A percentile compares a stretch with the other conserved stretches of the same genome.
Conservation (phyloP, 352 stramenopile species). For the Globisporangium heterothallicum region DNA sequence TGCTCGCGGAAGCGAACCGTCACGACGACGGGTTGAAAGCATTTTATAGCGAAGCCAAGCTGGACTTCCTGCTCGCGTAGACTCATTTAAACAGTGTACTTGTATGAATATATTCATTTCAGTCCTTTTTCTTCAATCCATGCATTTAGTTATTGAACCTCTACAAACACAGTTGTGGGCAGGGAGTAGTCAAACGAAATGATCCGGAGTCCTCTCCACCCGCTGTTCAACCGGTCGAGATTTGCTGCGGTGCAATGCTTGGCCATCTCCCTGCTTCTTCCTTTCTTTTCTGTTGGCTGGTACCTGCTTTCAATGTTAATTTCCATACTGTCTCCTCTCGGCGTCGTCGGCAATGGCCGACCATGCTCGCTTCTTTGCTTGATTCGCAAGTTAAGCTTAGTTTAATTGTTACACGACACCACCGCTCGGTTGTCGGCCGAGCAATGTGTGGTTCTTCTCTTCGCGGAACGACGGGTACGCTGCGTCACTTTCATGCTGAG, state of each 20-base stretch:
- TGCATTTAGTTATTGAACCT: background rate
- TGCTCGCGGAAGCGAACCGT: conserved; percentile 12
- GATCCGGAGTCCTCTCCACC: background rate
- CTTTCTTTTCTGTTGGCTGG: background rate
- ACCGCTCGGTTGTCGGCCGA: conserved; percentile 55
- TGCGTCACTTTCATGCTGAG: conserved; percentile 26
- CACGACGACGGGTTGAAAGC: conserved; percentile 11
- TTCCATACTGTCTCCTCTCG: background rate
- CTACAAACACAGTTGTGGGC: background rate
- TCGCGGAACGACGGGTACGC: conserved; percentile 62
- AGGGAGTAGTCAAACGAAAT: background rate
- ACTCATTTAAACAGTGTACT: conserved; percentile 14
- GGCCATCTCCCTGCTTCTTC: background rate
- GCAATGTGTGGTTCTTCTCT: conserved; percentile 63
- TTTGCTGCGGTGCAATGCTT: background rate
- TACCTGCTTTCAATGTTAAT: background rate
- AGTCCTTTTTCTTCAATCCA: background rate
- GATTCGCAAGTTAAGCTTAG: background rate
- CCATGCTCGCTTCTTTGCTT: background rate
- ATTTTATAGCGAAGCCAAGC: conserved; percentile 14
- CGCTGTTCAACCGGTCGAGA: background rate
- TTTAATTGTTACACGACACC: conserved; percentile 45
- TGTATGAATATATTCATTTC: conserved; percentile 10
- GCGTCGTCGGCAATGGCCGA: background rate
- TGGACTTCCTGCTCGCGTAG: conserved; percentile 13